Evolutionary conservation across 768 basidiomycete genomes (phyloP).

Genomic region (Lentinula boryana): DNA sequence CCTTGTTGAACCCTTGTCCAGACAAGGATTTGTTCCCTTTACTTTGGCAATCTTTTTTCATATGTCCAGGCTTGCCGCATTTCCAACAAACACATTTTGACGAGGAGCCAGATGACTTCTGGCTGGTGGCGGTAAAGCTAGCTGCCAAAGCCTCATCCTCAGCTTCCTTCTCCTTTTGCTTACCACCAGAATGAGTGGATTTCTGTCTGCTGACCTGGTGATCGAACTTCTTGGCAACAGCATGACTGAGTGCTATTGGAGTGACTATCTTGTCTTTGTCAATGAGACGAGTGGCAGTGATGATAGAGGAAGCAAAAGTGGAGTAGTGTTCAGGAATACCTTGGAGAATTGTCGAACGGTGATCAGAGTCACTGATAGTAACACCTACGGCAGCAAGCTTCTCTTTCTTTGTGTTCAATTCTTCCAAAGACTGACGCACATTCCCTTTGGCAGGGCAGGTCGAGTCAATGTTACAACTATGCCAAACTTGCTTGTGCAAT

Average conservation of each 20-base stretch:
- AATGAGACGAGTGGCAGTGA: constrained; percentile 14
- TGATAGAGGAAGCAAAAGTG: constrained; percentile 19
- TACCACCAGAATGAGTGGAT: neutral
- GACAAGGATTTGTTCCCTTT: neutral
- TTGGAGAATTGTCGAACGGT: constrained; percentile 23
- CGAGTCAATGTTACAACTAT: too few relatives aligned
- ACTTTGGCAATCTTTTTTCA: constrained; percentile 6
- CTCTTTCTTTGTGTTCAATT: constrained; percentile 16
- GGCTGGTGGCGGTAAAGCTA: constrained; percentile 1
- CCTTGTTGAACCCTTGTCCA: neutral
- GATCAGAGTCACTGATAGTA: constrained; percentile 21
- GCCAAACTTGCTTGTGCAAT: too few relatives aligned
- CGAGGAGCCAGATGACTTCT: neutral
- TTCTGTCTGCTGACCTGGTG: neutral
- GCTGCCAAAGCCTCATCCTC: constrained; percentile 15
- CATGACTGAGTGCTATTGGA: constrained; percentile 16
- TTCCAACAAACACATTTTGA: constrained; percentile 19
- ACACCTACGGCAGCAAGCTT: constrained; percentile 23
- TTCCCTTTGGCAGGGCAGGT: constrained; percentile 22
- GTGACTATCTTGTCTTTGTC: constrained; percentile 8
- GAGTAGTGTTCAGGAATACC: constrained; percentile 22
- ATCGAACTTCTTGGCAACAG: constrained; percentile 12
- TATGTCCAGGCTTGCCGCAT: constrained; percentile 21
- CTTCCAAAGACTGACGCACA: constrained; percentile 21
- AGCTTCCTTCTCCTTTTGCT: constrained; percentile 9